These are phyloP conservation scores for Tricholoma flavovirens DNA, from an alignment of 768 basidiomycete genomes.

Conservation along the genomic window DNA sequence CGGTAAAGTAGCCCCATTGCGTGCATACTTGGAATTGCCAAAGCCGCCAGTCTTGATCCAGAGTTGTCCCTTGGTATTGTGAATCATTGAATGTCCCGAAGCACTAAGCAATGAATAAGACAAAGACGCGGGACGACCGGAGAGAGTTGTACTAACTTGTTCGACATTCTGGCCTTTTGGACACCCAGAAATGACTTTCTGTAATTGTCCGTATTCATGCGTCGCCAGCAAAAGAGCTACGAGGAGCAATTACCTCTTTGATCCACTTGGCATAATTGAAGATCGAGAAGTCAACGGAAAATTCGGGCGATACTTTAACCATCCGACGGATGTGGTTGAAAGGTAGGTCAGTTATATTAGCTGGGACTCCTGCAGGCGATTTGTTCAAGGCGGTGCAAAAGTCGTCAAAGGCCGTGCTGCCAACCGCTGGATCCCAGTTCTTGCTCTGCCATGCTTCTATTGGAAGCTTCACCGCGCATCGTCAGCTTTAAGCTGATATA, in stretches of 20 bases:
- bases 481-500: neutral
- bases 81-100: constrained; percentile 78
- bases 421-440: constrained; percentile 78
- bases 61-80: constrained; percentile 52
- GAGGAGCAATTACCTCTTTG: constrained; percentile 44
- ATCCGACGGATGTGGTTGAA: constrained; percentile 45
- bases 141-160: constrained; percentile 21
- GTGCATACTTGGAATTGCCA: constrained; percentile 94
- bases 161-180: constrained; percentile 35
- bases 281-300: constrained; percentile 53
- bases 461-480: constrained; percentile 36
- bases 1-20: constrained; percentile 93
- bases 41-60: constrained; percentile 74
- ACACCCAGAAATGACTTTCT: constrained; percentile 58
- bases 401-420: constrained; percentile 55
- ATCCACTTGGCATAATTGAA: constrained; percentile 76
- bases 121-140: neutral
- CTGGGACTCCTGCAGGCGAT: constrained; percentile 28
- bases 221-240: neutral
- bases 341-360: constrained; percentile 32
- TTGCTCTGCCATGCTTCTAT: constrained; percentile 76
- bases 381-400: constrained; percentile 59
- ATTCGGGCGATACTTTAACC: constrained; percentile 38
- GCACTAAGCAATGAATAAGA: constrained; percentile 45
- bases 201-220: neutral